These are phyloP conservation scores for Eimeria necatrix DNA, from an alignment of 169 alveolate species.

Conservation along the genomic window DNA sequence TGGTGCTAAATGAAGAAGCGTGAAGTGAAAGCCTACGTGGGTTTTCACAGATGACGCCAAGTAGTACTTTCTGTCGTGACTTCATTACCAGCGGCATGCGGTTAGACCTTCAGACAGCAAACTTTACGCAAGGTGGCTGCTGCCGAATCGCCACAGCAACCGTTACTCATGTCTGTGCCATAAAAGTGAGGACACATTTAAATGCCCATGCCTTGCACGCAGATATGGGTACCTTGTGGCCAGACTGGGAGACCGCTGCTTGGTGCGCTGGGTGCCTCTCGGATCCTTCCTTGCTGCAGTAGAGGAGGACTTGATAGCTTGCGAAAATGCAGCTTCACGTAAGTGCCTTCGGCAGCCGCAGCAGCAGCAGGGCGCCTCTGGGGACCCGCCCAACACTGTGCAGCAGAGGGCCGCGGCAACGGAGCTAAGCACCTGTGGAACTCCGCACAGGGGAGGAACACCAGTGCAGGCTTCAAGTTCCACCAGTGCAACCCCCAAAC, in stretches of 20 bases:
- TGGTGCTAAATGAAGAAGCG: neutral
- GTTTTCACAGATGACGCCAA: neutral
- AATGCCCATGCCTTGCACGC: neutral
- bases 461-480: neutral
- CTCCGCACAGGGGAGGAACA: neutral
- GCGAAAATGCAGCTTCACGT: neutral
- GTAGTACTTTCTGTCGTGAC: neutral
- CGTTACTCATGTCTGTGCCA: neutral
- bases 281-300: constrained; percentile 11
- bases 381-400: neutral
- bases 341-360: constrained; percentile 20
- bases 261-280: constrained; percentile 37
- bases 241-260: constrained; percentile 56
- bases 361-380: neutral
- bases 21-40: neutral
- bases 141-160: neutral
- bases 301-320: constrained; percentile 24
- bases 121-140: neutral
- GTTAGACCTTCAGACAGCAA: neutral
- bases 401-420: neutral
- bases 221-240: constrained; percentile 54
- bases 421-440: neutral
- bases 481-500: neutral
- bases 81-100: neutral
- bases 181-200: neutral